phyloP scores from a whole-genome alignment of 78 protist genomes.

The Pigoraptor vietnamica region DNA sequence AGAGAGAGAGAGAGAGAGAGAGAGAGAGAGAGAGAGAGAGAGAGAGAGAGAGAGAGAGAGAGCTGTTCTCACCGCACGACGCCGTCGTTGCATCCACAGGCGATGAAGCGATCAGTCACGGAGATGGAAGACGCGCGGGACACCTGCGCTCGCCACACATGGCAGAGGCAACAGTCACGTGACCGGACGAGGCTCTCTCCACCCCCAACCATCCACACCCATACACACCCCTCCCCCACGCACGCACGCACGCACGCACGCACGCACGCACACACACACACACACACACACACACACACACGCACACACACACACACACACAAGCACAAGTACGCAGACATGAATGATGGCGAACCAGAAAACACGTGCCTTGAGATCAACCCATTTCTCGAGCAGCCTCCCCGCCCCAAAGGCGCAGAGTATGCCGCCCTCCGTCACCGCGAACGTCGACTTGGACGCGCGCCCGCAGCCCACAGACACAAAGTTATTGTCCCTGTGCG shows the following conservation, averaged over 20 bases:
- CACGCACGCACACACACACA: background rate
- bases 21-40: no score
- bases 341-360: constrained; percentile 1
- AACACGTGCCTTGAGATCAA: background rate
- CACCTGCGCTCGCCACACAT: background rate
- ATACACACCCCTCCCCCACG: background rate
- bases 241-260: constrained; percentile 1
- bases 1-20: no score
- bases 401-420: background rate
- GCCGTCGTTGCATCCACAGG: background rate
- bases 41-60: background rate
- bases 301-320: background rate
- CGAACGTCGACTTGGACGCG: background rate
- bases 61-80: background rate
- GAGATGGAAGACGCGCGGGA: background rate
- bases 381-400: background rate
- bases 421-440: background rate
- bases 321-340: background rate
- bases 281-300: background rate
- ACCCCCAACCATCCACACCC: background rate
- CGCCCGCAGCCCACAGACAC: background rate
- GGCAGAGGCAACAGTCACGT: no score
- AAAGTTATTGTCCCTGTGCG: background rate
- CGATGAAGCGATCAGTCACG: background rate
- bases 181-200: no score